A percentile compares a stretch with the other conserved stretches of the same genome.
Evolutionary conservation across 2,329 filamentous ascomycete genomes (phyloP).

Genomic region (Whalleya microplaca): DNA sequence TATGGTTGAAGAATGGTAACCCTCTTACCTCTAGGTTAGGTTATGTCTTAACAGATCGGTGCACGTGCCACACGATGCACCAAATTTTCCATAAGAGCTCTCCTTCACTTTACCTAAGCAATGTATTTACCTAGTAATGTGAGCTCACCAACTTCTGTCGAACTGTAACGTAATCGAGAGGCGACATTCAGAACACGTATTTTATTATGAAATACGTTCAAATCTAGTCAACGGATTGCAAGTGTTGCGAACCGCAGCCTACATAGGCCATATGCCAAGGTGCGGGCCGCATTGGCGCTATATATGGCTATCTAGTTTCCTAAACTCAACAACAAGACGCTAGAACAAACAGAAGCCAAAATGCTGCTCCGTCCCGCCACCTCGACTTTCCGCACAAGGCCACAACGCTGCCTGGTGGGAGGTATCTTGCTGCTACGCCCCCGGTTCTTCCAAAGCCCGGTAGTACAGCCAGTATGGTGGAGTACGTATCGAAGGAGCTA

Average conservation of each 20-base stretch:
- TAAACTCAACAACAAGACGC: not conserved
- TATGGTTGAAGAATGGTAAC: no score
- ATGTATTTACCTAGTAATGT: not conserved
- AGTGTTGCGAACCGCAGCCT: not conserved
- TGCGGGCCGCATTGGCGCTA: not conserved
- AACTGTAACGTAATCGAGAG: not conserved
- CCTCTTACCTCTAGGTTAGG: no score
- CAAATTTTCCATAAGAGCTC: not conserved
- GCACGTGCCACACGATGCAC: not conserved
- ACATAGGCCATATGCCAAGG: not conserved
- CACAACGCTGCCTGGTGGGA: not conserved
- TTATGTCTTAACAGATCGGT: not conserved
- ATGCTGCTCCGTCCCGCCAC: slow-evolving; percentile 9
- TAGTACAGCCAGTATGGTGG: not conserved
- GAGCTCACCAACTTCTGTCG: no score
- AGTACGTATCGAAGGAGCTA: slow-evolving; percentile 4
- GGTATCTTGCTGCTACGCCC: not conserved
- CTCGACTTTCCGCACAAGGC: not conserved
- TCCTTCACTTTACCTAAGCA: not conserved
- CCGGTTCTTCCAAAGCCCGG: not conserved
- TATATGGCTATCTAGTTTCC: no score
- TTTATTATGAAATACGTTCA: not conserved
- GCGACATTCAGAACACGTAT: not conserved
- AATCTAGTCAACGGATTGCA: not conserved
- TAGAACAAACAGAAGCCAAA: not conserved